phyloP scores from a whole-genome alignment of 129 eudicot species.

The Deinandra increscens region DNA sequence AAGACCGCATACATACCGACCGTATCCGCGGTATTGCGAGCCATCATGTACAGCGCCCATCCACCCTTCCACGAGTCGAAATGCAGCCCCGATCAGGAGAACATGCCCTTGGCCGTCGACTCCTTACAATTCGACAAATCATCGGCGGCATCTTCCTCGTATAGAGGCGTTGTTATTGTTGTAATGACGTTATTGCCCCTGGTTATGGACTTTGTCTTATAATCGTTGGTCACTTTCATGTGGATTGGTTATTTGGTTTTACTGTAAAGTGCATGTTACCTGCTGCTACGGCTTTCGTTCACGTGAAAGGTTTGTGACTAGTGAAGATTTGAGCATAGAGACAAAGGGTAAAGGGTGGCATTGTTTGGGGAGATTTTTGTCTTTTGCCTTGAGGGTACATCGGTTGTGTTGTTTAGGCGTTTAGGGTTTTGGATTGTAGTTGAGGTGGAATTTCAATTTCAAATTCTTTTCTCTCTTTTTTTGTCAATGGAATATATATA shows the following conservation, averaged over 20 bases:
- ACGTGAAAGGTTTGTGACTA: slow-evolving; percentile 84
- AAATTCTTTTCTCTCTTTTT: background rate
- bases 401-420: slow-evolving; percentile 16
- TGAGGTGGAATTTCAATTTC: slow-evolving; percentile 31
- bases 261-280: slow-evolving; percentile 21
- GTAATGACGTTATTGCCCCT: slow-evolving; percentile 50
- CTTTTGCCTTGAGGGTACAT: slow-evolving; percentile 31
- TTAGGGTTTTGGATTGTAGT: slow-evolving; percentile 32
- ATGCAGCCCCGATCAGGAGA: slow-evolving; percentile 97
- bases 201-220: slow-evolving; percentile 45
- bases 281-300: slow-evolving; percentile 33
- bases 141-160: slow-evolving; percentile 42
- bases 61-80: slow-evolving; percentile 76
- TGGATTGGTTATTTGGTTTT: slow-evolving; percentile 24
- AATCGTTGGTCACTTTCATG: background rate
- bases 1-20: slow-evolving; percentile 96
- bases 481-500: background rate
- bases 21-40: slow-evolving; percentile 92
- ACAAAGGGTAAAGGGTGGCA: slow-evolving; percentile 18
- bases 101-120: slow-evolving; percentile 98
- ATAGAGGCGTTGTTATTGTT: background rate
- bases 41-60: slow-evolving; percentile 96
- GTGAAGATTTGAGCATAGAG: slow-evolving; percentile 33
- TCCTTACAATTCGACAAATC: slow-evolving; percentile 78
- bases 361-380: slow-evolving; percentile 43